Conservation (phyloP, 1,284 basidiomycete species). For the Calocybe gambosa region DNA sequence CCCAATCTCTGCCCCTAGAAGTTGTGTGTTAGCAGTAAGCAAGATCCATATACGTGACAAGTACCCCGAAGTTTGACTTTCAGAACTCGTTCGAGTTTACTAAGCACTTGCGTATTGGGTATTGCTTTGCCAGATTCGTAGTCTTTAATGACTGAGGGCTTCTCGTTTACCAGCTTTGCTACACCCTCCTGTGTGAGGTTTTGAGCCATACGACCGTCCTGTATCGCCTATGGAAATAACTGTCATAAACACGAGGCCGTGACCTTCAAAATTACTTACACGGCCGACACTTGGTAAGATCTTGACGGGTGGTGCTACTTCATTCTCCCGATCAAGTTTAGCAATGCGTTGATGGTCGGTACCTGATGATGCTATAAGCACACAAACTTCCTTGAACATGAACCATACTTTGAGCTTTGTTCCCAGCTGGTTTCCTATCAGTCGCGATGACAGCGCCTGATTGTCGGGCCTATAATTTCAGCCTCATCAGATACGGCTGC, state of each 20-base stretch:
- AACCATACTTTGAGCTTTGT: conserved; percentile 63
- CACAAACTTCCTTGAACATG: background rate
- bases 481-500: background rate
- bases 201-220: conserved; percentile 73
- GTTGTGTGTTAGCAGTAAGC: conserved; percentile 8
- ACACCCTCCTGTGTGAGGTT: conserved; percentile 90
- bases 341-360: conserved; percentile 93
- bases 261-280: conserved; percentile 35
- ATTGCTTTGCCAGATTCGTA: conserved; percentile 89
- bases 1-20: conserved; percentile 67
- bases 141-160: conserved; percentile 82
- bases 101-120: conserved; percentile 85
- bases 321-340: conserved; percentile 93
- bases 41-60: conserved; percentile 19
- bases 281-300: conserved; percentile 77
- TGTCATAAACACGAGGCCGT: background rate
- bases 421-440: conserved; percentile 69
- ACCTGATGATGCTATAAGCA: conserved; percentile 35
- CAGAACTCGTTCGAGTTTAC: conserved; percentile 87
- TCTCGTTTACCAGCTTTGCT: conserved; percentile 90
- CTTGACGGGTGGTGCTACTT: conserved; percentile 91
- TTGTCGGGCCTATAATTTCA: conserved; percentile 52
- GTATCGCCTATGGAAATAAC: conserved; percentile 59
- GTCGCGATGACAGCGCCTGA: conserved; percentile 68
- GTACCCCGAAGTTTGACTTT: conserved; percentile 90